Percentiles rank a stretch among this genome's conserved stretches.
Evolutionary conservation across 164 flowering plant species (phyloP).

Genomic region (Nymphaea thermarum): DNA sequence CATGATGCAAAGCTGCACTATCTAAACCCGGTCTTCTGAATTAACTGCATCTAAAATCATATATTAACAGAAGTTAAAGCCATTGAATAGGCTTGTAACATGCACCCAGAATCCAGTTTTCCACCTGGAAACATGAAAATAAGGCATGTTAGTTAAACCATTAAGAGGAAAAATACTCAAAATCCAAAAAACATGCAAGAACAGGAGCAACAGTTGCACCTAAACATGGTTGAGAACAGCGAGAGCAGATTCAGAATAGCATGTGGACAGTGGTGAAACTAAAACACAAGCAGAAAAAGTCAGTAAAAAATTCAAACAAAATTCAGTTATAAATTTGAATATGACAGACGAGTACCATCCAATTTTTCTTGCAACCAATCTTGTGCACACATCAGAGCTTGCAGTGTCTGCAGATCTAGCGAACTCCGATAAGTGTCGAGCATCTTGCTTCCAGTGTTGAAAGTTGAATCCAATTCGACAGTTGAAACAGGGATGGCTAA

Average conservation of each 20-base stretch:
- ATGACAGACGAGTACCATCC: neutral
- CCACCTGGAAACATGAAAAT: neutral
- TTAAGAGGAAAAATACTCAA: neutral
- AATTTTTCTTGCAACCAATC: constrained; percentile 7
- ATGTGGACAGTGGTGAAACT: neutral
- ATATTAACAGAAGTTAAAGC: neutral
- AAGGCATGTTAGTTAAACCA: neutral
- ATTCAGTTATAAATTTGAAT: neutral
- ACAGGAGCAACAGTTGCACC: neutral
- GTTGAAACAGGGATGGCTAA: constrained; percentile 17
- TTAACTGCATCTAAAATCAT: neutral
- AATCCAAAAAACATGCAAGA: neutral
- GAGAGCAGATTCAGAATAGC: neutral
- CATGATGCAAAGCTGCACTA: neutral
- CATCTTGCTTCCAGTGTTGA: constrained; percentile 5
- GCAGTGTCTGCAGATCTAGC: constrained; percentile 1
- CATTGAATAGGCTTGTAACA: neutral
- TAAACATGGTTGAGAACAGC: neutral
- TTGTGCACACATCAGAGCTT: constrained; percentile 10
- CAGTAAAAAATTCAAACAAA: neutral
- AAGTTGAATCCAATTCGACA: constrained; percentile 6
- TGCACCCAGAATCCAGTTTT: neutral
- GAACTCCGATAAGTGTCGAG: constrained; percentile 10
- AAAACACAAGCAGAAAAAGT: neutral
- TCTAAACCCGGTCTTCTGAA: neutral